Conservation (phyloP, 148 eudicot species). For the Vaccinium myrtillus region DNA sequence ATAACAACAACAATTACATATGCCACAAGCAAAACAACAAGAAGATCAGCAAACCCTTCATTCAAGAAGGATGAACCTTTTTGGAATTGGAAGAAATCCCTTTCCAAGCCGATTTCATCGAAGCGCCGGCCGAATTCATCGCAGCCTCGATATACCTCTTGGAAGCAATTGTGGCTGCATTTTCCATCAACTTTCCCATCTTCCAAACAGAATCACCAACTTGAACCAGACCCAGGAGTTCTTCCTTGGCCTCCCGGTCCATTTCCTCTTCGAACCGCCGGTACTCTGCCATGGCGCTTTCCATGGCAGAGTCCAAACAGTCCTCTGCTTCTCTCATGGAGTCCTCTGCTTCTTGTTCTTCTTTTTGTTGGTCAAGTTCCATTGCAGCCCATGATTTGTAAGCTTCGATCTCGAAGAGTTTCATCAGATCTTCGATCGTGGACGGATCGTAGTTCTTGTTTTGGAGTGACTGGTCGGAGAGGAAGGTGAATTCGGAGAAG, state of each 20-base stretch:
- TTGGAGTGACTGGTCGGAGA: slow-evolving; percentile 53
- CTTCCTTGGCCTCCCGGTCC: slow-evolving; percentile 35
- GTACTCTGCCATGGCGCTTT: slow-evolving; percentile 72
- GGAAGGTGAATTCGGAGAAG: slow-evolving; percentile 50
- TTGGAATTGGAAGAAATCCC: slow-evolving; percentile 38
- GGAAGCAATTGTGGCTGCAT: slow-evolving; percentile 57
- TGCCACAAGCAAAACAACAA: background rate
- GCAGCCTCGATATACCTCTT: slow-evolving; percentile 78
- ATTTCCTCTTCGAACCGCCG: slow-evolving; percentile 54
- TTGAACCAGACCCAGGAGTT: slow-evolving; percentile 40
- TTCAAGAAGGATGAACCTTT: slow-evolving; percentile 78
- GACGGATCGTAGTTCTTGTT: slow-evolving; percentile 73
- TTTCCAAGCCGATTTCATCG: slow-evolving; percentile 69
- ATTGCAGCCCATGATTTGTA: slow-evolving; percentile 76
- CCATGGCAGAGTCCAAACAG: slow-evolving; percentile 62
- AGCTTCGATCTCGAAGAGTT: slow-evolving; percentile 72
- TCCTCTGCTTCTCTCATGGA: slow-evolving; percentile 52
- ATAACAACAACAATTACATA: background rate
- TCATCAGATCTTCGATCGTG: slow-evolving; percentile 59
- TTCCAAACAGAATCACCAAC: slow-evolving; percentile 49
- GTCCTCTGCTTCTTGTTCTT: slow-evolving; percentile 34
- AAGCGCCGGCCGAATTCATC: slow-evolving; percentile 52
- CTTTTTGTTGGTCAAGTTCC: slow-evolving; percentile 46
- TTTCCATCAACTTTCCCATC: slow-evolving; percentile 60
- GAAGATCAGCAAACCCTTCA: slow-evolving; percentile 17